Evolutionary conservation across 495 filamentous ascomycete genomes (phyloP), one percentile per base, ranked within the genome.

Genomic region (Terfezia claveryi): DNA sequence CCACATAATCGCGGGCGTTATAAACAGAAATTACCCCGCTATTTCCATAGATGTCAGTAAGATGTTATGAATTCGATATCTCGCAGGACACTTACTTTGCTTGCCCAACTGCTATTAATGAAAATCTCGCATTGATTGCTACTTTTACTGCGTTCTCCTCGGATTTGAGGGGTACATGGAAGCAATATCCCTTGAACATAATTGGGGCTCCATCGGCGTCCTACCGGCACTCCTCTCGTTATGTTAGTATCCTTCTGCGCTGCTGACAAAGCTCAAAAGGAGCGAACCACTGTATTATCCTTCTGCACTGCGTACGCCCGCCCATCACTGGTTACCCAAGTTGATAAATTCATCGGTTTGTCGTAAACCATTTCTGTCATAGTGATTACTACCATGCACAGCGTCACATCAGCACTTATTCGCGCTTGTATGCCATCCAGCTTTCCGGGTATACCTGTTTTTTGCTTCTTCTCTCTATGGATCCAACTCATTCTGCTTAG

Each of bases 321-420:
- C 0, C 92, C 92, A 62, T 88, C 88, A 62, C 74, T 84, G 9
- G 86, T 92, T 55, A 94, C 76, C 92, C 92, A 99, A 16, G 88
- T 82, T 38, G 85, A 81, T 16, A 99, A 74, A 62, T 91, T 96
- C 88, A 99, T 99, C 1, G 91, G 88, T 59, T 88, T 78, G 67
- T 99, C 91, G 69, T 95, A 82, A 23, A 93, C 81, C 86, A 99
- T 94, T 53, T 93, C 83, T 54, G 68, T 74, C 37, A 57, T 55
- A 32, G 64, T 56, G 2, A 61, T 59, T 65, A 20, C 41, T 46
- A 51, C 27, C 50, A 20, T 32, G 11, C 41, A 94, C 78, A 0
- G 73, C 76, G 4, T 32, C 27, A 5, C 7, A 32, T 32, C 27
- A 32, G 27, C 27, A 32, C 27, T 32, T 32, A 32, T 32, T 32